Base-by-base conservation (phyloP, 108 stramenopile genomes). In the Cyclotella baltica region DNA sequence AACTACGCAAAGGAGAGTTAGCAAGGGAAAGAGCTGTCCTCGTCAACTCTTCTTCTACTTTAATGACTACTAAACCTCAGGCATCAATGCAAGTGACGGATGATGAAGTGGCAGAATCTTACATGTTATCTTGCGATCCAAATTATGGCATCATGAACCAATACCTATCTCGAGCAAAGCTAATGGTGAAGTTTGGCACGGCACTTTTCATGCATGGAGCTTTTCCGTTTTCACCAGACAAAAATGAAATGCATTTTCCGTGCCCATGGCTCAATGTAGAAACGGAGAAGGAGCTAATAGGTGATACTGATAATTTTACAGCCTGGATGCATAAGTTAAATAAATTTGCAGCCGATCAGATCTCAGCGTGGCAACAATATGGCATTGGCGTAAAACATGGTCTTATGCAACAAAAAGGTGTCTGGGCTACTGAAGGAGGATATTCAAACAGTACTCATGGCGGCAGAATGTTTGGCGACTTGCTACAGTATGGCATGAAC, bases 401-500 rank as follows among this genome's bases (percentile, higher is more conserved):
- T 55, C 53, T 30, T 23, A n/a, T 16, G 16, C 50, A 36, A 33
- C 63, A n/a, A 23, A 40, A 36, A 63, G 78, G 73, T 4, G 76
- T 90, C 3, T 95, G 93, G 93, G 79, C 89, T 11, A 81, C 72
- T 15, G 19, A 83, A 22, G 93, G 88, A 63, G 93, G 91, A 9
- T 94, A 90, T 75, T 61, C 67, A 51, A 69, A 83, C 59, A 62
- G 51, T 28, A 63, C 62, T 50, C 29, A 16, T 19, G 66, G 31
- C 25, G 64, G 78, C 66, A 57, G 62, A 37, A 72, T 51, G 37
- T 88, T 83, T 70, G 87, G 87, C 11, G 76, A 80, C 35, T 67
- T 92, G 51, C 72, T 90, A 22, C 91, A 92, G 67, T 92, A 92
- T 79, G 93, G 93, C 23, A 94, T 94, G 93, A 88, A 89, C 23